Base-by-base conservation (phyloP, 2,329 filamentous ascomycete species). In the Aschersonia sp. region DNA sequence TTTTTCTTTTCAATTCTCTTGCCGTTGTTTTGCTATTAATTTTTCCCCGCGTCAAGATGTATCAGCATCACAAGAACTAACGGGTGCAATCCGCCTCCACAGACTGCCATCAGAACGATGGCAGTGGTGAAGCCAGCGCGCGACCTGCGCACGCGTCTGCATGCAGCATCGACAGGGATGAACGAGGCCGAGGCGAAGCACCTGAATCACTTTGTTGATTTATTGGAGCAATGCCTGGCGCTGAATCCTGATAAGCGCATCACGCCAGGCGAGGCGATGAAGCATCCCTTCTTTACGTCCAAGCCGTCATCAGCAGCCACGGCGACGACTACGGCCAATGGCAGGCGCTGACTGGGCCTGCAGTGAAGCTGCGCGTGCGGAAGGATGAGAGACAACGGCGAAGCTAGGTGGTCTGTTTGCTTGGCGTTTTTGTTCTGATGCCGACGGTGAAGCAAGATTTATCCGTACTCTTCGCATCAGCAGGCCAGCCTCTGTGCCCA, bases 211-310 rank as follows among this genome's bases (percentile, higher is more conserved):
- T 95, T 98, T 64, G 74, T 87, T 55, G 89, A 97, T 63, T 68
- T 98, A 45, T 68, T 98, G 49, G 89, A 95, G 59, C 83, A 85
- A 48, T 97, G 89, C 61, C 71, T 98, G 53, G 80, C 83, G 50
- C 74, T 97, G 53, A 95, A 97, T 60, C 87, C 90, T 1, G 89
- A 95, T 62, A 94, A 94, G 71, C 78, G 92, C 52, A 85, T 92
- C 58, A 90, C 85, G 44, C 86, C 92, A 0, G 71, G 76, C 11
- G 89, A 97, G 58, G 92, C 92, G 45, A 69, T 97, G 56, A 83
- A 81, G 59, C 90, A 97, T 69, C 85, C 85, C 1, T 97, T 97
- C 65, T 87, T 97, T 56, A 69, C 67, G 30, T 68, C 72, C 30
- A 55, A 51, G 47, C 22, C 22, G 22, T 22, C 22, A 22, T 22